These are phyloP conservation scores for Venturia oleaginea DNA, from an alignment of 2,329 filamentous ascomycete species.

Conservation along the genomic window DNA sequence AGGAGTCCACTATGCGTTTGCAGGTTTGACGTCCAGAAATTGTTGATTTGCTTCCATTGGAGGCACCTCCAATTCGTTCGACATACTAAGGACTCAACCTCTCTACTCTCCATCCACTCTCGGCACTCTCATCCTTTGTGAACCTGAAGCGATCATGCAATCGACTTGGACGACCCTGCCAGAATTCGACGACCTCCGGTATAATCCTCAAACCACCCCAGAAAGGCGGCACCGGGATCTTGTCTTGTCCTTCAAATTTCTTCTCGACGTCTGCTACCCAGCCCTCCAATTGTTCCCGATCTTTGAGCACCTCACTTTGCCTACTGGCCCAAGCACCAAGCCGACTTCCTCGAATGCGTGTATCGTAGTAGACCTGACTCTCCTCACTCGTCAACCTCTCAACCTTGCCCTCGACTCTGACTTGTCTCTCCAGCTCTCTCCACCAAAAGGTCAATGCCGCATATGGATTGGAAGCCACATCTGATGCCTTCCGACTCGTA, in stretches of 20 bases:
- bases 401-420: conserved; percentile 73
- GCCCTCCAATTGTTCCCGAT: conserved; percentile 62
- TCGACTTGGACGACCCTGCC: conserved; percentile 82
- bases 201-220: conserved; percentile 88
- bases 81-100: conserved; percentile 59
- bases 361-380: conserved; percentile 58
- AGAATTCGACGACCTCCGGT: conserved; percentile 87
- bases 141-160: conserved; percentile 93
- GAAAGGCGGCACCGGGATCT: conserved; percentile 85
- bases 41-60: not conserved
- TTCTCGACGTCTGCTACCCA: conserved; percentile 70
- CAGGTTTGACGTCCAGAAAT: not conserved
- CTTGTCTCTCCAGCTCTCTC: conserved; percentile 77
- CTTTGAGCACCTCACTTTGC: conserved; percentile 69
- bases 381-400: conserved; percentile 61
- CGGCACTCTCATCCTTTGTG: conserved; percentile 45
- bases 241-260: conserved; percentile 62
- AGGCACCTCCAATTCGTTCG: not conserved
- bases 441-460: conserved; percentile 87
- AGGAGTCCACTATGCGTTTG: not conserved
- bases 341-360: conserved; percentile 65
- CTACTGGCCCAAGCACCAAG: conserved; percentile 90
- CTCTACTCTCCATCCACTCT: conserved; percentile 56
- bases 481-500: conserved; percentile 58
- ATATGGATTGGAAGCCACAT: conserved; percentile 64